Percentiles rank a stretch among this genome's conserved stretches.
Conservation (phyloP, 371 early-diverging fungal species). For the Mortierella sp. region DNA sequence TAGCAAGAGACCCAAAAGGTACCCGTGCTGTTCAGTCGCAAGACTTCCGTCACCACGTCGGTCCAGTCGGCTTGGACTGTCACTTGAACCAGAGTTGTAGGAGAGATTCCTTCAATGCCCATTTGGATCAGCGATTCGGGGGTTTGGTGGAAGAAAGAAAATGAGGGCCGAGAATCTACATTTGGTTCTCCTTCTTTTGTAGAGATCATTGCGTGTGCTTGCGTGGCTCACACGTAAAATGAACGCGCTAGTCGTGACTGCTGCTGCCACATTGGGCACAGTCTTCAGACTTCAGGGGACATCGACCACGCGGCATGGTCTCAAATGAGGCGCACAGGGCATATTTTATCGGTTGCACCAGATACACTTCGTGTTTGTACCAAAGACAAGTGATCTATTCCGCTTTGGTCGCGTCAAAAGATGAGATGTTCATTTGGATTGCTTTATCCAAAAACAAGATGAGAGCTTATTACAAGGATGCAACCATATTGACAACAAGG, state of each 20-base stretch:
- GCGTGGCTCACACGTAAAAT: conserved; percentile 1
- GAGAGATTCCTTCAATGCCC: conserved; percentile 40
- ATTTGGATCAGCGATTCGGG: conserved; percentile 11
- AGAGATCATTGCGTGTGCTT: neutral
- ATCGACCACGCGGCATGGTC: too few relatives aligned
- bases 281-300: too few relatives aligned
- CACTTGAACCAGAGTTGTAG: conserved; percentile 41
- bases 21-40: conserved; percentile 30
- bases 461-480: too few relatives aligned
- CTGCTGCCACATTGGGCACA: neutral
- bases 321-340: too few relatives aligned
- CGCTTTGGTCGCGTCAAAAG: too few relatives aligned
- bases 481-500: too few relatives aligned
- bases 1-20: conserved; percentile 72
- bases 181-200: neutral
- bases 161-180: neutral
- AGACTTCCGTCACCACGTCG: conserved; percentile 43
- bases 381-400: too few relatives aligned
- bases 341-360: too few relatives aligned
- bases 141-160: neutral
- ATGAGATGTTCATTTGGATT: too few relatives aligned
- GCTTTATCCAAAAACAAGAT: too few relatives aligned
- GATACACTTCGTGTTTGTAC: too few relatives aligned
- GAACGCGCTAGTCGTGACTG: conserved; percentile 7
- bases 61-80: conserved; percentile 57